These are phyloP conservation scores for Phoenix roebelenii DNA, from an alignment of 176 grass and related monocot species.

Conservation along the genomic window DNA sequence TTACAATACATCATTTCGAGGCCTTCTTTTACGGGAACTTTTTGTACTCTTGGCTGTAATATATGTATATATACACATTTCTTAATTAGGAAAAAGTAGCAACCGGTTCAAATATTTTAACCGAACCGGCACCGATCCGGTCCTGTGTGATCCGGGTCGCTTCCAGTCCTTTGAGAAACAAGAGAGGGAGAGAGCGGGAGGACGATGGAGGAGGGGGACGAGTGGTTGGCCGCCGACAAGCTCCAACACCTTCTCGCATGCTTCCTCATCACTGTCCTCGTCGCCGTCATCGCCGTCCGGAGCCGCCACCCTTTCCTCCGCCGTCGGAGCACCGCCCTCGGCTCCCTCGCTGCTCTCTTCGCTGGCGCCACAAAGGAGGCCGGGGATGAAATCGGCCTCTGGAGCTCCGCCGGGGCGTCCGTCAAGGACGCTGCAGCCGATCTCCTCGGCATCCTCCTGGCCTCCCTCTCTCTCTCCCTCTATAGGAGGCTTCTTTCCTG, in stretches of 20 bases:
- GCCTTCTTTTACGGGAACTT: too few species aligned
- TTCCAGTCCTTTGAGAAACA: too few species aligned
- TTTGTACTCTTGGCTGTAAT: too few species aligned
- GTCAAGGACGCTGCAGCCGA: conserved; percentile 66
- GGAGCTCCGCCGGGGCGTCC: conserved; percentile 66
- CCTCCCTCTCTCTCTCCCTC: conserved; percentile 22
- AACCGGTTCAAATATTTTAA: too few species aligned
- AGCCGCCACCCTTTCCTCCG: conserved; percentile 39
- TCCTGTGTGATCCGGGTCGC: too few species aligned
- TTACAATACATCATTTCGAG: too few species aligned
- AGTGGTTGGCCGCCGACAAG: conserved; percentile 68
- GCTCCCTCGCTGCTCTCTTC: conserved; percentile 39
- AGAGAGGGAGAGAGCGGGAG: too few species aligned
- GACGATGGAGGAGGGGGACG: conserved; percentile 68
- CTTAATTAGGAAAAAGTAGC: too few species aligned
- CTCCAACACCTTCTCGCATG: conserved; percentile 61
- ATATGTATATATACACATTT: too few species aligned
- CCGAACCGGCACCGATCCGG: too few species aligned
- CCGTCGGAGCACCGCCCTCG: conserved; percentile 33
- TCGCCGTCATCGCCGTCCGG: conserved; percentile 25
- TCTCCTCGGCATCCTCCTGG: conserved; percentile 35
- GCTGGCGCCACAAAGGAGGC: conserved; percentile 68
- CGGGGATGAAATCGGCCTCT: conserved; percentile 56
- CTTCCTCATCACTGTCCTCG: conserved; percentile 47
- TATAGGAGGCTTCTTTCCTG: conserved; percentile 11